These are phyloP conservation scores for Fomitopsis betulina DNA, from an alignment of 1,284 basidiomycete species.

Conservation along the genomic window DNA sequence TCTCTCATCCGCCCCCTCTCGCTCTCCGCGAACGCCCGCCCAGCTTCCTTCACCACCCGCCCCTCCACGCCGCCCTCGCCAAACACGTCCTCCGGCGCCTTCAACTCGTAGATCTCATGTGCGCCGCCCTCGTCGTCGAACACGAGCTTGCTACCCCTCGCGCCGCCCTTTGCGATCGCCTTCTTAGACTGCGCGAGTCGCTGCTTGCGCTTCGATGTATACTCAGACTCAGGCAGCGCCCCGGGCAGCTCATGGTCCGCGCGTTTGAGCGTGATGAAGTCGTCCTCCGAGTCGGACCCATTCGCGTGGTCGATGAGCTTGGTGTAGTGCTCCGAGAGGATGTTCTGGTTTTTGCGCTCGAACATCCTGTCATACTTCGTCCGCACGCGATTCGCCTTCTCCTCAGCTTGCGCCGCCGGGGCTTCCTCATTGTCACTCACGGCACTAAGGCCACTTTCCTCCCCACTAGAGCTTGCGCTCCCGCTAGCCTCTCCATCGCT, in stretches of 20 bases:
- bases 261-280: slow-evolving; percentile 93
- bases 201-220: slow-evolving; percentile 56
- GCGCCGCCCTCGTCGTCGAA: slow-evolving; percentile 85
- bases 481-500: slow-evolving; percentile 24
- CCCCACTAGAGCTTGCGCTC: slow-evolving; percentile 26
- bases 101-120: slow-evolving; percentile 80
- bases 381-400: slow-evolving; percentile 44
- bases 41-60: slow-evolving; percentile 53
- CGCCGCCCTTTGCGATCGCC: slow-evolving; percentile 59
- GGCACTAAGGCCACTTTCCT: slow-evolving; percentile 16
- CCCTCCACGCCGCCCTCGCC: slow-evolving; percentile 38
- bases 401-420: not conserved
- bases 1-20: slow-evolving; percentile 71
- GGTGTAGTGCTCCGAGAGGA: slow-evolving; percentile 88
- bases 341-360: slow-evolving; percentile 91
- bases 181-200: slow-evolving; percentile 80
- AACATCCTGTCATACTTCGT: slow-evolving; percentile 99
- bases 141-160: slow-evolving; percentile 65
- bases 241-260: slow-evolving; percentile 75
- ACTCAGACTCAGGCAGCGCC: slow-evolving; percentile 34
- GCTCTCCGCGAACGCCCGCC: slow-evolving; percentile 64
- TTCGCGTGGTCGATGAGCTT: slow-evolving; percentile 74
- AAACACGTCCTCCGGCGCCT: slow-evolving; percentile 68
- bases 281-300: slow-evolving; percentile 46
- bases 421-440: slow-evolving; percentile 22